Conservation (phyloP, 2,329 filamentous ascomycete species). For the Leptodontidium sp. region DNA sequence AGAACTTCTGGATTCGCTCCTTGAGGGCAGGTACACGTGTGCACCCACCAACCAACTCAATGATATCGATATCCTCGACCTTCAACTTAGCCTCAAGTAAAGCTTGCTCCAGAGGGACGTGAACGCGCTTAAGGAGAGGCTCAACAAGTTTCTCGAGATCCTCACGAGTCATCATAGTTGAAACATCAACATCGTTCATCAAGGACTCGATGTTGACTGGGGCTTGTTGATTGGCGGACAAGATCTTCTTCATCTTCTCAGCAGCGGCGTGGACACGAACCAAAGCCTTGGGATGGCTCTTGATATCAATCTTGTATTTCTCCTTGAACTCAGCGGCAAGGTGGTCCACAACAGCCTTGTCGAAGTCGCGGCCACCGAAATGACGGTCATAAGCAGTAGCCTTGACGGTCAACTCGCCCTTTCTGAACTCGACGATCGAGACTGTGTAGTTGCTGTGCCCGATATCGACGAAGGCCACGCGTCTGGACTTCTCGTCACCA, state of each 20-base stretch:
- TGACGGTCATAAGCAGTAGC: slow-evolving; percentile 92
- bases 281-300: slow-evolving; percentile 86
- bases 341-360: slow-evolving; percentile 93
- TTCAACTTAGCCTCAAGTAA: slow-evolving; percentile 92
- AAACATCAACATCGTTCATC: slow-evolving; percentile 97
- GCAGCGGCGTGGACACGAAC: slow-evolving; percentile 87
- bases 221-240: slow-evolving; percentile 92
- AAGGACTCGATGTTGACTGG: slow-evolving; percentile 97
- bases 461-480: slow-evolving; percentile 92
- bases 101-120: slow-evolving; percentile 84
- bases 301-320: slow-evolving; percentile 97
- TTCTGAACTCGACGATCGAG: slow-evolving; percentile 95
- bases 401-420: slow-evolving; percentile 95
- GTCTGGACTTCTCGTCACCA: slow-evolving; percentile 88
- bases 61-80: slow-evolving; percentile 88
- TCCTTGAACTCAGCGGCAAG: slow-evolving; percentile 95
- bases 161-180: slow-evolving; percentile 87
- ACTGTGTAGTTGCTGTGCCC: slow-evolving; percentile 96
- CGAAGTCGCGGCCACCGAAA: slow-evolving; percentile 97
- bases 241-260: slow-evolving; percentile 98
- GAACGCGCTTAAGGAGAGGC: slow-evolving; percentile 79
- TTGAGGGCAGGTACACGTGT: slow-evolving; percentile 95
- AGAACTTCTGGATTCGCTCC: slow-evolving; percentile 87
- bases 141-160: slow-evolving; percentile 92
- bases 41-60: slow-evolving; percentile 94